A percentile compares a stretch with the other conserved stretches of the same genome.
Evolutionary conservation across 176 grass and related monocot species (phyloP).

Genomic region (Eremochloa ophiuroides): DNA sequence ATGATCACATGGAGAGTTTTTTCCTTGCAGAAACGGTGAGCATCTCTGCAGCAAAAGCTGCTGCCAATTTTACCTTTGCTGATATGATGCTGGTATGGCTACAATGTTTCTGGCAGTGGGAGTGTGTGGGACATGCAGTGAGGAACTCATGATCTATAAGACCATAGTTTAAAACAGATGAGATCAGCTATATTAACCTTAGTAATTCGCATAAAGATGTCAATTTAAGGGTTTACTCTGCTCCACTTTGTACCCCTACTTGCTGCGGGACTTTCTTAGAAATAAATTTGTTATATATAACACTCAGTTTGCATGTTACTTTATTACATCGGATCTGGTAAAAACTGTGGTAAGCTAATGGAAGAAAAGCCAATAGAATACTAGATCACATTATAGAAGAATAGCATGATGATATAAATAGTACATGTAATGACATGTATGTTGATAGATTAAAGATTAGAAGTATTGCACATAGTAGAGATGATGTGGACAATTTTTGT

Average conservation of each 20-base stretch:
- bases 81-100: neutral
- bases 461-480: too few relatives aligned
- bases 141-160: neutral
- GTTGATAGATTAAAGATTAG: too few relatives aligned
- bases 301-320: too few relatives aligned
- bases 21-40: slow-evolving; percentile 94
- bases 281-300: too few relatives aligned
- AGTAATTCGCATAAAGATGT: neutral
- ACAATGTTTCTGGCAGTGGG: neutral
- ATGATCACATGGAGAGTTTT: slow-evolving; percentile 99
- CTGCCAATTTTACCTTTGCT: slow-evolving; percentile 4
- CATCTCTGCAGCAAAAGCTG: neutral
- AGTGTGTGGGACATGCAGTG: neutral
- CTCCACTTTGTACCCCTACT: neutral
- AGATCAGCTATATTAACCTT: neutral
- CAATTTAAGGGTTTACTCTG: neutral
- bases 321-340: too few relatives aligned
- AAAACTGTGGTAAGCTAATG: too few relatives aligned
- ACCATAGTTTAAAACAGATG: neutral
- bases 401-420: too few relatives aligned
- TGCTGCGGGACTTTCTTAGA: too few relatives aligned
- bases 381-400: too few relatives aligned
- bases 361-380: too few relatives aligned
- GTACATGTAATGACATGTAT: too few relatives aligned
- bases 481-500: too few relatives aligned